These are phyloP conservation scores for Trichophyton verrucosum DNA, from an alignment of 2,329 filamentous ascomycete species.

Conservation along the genomic window DNA sequence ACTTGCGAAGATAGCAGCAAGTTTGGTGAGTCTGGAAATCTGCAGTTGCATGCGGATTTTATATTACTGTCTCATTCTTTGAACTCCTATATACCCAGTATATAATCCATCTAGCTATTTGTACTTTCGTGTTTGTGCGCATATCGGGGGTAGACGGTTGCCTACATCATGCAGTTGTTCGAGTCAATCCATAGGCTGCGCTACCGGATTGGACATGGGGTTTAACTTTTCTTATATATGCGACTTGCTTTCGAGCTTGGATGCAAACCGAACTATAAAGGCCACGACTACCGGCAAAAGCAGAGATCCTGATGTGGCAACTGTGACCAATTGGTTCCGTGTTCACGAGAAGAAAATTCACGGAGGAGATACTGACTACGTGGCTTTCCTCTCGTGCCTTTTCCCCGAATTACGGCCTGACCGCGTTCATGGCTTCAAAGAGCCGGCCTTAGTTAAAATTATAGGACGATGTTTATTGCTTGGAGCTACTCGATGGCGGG, in stretches of 20 bases:
- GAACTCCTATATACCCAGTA: neutral
- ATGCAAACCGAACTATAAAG: conserved; percentile 35
- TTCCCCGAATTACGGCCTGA: conserved; percentile 66
- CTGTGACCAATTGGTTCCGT: conserved; percentile 56
- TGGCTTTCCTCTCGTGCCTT: conserved; percentile 61
- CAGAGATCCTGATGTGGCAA: conserved; percentile 29
- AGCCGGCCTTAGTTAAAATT: conserved; percentile 49
- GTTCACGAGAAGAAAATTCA: conserved; percentile 48
- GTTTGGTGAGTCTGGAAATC: no score
- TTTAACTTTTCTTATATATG: conserved; percentile 57
- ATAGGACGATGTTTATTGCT: conserved; percentile 56
- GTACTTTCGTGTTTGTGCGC: neutral
- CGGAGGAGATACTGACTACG: conserved; percentile 42
- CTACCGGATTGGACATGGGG: conserved; percentile 23
- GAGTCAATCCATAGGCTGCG: neutral
- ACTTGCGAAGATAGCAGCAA: neutral
- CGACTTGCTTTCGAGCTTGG: conserved; percentile 57
- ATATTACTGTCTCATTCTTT: neutral
- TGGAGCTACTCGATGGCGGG: conserved; percentile 46
- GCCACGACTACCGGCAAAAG: conserved; percentile 20
- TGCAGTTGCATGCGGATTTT: no score
- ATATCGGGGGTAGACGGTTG: neutral
- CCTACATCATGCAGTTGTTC: neutral
- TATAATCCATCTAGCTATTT: neutral
- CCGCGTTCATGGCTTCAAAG: conserved; percentile 61